Base-by-base conservation (phyloP, 805 yeast genomes). In the Saturnispora ahearnii region DNA sequence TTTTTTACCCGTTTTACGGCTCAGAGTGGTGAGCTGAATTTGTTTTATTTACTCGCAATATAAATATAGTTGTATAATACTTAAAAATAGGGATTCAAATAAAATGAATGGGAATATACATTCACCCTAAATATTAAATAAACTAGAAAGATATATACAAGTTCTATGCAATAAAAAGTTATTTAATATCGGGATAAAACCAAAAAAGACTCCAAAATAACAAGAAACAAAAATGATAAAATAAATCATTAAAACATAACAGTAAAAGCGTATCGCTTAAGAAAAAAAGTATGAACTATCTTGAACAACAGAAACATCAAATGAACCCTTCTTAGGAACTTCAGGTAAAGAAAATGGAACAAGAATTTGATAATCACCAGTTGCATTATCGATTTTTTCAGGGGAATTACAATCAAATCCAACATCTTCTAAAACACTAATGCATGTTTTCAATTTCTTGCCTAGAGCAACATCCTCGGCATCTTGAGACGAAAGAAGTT, bases 281-380 rank as follows among this genome's bases (percentile, higher is more conserved):
- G 69, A 65, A 58, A 91, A 91, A 74, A 91, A 91, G 66, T 91
- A 91, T 31, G 74, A 73, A 54, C 96, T 87, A 45, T 81, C 77
- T 60, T 76, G 74, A 41, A 90, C 83, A 51, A 76, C 77, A 37
- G 70, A 67, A 34, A 91, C 95, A 60, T 91, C 95, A 58, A 91
- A 87, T 15, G 80, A 81, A 46, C 97, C 99, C 64, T 78, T 82
- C 45, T 74, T 69, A 12, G 96, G 96, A 40, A 87, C 77, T 0
- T 71, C 73, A 0, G 96, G 95, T 54, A 88, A 70, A 41, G 64
- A 67, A 58, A 88, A 71, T 5, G 95, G 96, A 8, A 79, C 81
- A 50, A 87, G 67, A 2, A 84, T 71, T 49, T 71, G 73, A 38
- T 71, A 54, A 0, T 48, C 52, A 21, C 62, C 59, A 7, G 50